A percentile compares a stretch with the other conserved stretches of the same genome.
Evolutionary conservation across 2,329 filamentous ascomycete species (phyloP).

Genomic region (Diaporthe citrichinensis): DNA sequence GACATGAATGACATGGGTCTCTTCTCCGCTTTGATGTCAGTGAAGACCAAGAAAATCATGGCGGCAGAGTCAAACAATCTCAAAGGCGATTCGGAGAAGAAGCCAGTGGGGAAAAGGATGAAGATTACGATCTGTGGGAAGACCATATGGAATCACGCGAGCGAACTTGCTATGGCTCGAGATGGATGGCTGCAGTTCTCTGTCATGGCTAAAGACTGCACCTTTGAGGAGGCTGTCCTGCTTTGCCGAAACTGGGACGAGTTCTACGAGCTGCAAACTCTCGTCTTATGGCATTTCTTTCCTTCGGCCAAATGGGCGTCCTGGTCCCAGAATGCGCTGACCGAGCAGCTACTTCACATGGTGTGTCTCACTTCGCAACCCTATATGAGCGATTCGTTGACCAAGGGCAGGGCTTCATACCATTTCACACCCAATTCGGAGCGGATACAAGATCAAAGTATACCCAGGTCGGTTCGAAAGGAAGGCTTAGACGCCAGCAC

Average conservation of each 20-base stretch:
- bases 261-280: slow-evolving; percentile 62
- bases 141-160: slow-evolving; percentile 66
- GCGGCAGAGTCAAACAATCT: background rate
- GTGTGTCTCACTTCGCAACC: slow-evolving; percentile 45
- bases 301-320: slow-evolving; percentile 60
- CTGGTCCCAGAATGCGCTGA: slow-evolving; percentile 55
- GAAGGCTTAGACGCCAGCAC: slow-evolving; percentile 44
- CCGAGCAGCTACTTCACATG: slow-evolving; percentile 57
- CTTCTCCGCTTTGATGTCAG: slow-evolving; percentile 48
- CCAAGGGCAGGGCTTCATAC: slow-evolving; percentile 11
- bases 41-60: background rate
- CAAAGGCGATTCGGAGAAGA: slow-evolving; percentile 50
- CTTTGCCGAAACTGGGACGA: slow-evolving; percentile 66
- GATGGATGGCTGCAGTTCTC: slow-evolving; percentile 66
- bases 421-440: slow-evolving; percentile 31
- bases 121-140: slow-evolving; percentile 62
- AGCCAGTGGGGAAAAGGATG: slow-evolving; percentile 53
- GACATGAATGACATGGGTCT: slow-evolving; percentile 47
- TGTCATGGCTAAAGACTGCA: slow-evolving; percentile 63
- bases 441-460: slow-evolving; percentile 45
- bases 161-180: slow-evolving; percentile 60
- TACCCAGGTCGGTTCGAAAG: slow-evolving; percentile 46
- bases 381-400: background rate
- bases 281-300: slow-evolving; percentile 61
- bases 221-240: slow-evolving; percentile 58